Conservation (phyloP, 1,284 basidiomycete genomes). For the Apiotrichum sp. region DNA sequence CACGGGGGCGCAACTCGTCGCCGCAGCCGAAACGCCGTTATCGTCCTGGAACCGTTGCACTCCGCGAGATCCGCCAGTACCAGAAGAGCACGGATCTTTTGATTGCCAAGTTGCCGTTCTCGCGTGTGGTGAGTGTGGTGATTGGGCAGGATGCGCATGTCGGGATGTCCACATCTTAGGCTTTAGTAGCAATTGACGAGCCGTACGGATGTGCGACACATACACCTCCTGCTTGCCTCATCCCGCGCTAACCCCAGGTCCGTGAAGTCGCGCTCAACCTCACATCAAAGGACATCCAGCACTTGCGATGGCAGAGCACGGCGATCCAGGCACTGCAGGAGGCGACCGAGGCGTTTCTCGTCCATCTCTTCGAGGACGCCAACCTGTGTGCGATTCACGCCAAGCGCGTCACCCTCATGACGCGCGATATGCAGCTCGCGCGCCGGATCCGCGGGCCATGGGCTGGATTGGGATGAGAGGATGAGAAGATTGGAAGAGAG, state of each 20-base stretch:
- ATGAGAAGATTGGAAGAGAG: no score
- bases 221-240: not conserved
- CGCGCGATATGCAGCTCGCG: constrained; percentile 92
- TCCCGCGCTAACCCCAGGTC: constrained; percentile 54
- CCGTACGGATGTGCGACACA: no score
- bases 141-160: no score
- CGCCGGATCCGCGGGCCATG: constrained; percentile 84
- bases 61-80: constrained; percentile 87
- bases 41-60: constrained; percentile 78
- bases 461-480: constrained; percentile 48
- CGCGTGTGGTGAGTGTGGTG: constrained; percentile 65
- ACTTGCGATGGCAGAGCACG: constrained; percentile 82
- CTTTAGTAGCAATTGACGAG: no score
- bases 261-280: constrained; percentile 85
- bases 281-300: constrained; percentile 64
- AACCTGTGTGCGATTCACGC: constrained; percentile 97
- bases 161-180: no score
- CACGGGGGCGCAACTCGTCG: not conserved
- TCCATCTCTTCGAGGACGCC: constrained; percentile 92
- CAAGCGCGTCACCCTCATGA: constrained; percentile 98
- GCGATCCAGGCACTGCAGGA: constrained; percentile 87
- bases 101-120: constrained; percentile 81
- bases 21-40: constrained; percentile 47
- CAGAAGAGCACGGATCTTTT: constrained; percentile 87
- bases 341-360: constrained; percentile 86